These are phyloP conservation scores for Lepiota subincarnata DNA, from an alignment of 768 basidiomycete species.

Conservation along the genomic window DNA sequence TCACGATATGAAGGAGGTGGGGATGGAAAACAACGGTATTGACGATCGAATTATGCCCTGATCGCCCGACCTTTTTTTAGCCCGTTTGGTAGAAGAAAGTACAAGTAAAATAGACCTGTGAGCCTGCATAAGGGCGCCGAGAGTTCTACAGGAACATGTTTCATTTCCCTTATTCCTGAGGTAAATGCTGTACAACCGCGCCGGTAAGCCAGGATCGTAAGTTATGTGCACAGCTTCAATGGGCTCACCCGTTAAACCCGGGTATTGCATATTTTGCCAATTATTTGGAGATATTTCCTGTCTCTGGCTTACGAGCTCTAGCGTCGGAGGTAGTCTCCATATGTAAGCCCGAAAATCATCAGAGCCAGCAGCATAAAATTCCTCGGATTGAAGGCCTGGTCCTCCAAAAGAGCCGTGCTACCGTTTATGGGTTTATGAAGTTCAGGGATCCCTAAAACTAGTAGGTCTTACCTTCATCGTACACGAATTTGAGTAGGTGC, in stretches of 20 bases:
- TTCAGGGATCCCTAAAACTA: neutral
- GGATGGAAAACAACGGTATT: constrained; percentile 76
- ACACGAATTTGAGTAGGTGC: constrained; percentile 65
- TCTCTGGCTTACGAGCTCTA: constrained; percentile 40
- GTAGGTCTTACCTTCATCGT: constrained; percentile 65
- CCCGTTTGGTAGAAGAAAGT: neutral
- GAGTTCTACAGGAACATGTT: constrained; percentile 60
- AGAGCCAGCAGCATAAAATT: constrained; percentile 71
- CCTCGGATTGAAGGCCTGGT: constrained; percentile 45
- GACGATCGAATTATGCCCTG: constrained; percentile 75
- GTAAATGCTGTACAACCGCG: constrained; percentile 42
- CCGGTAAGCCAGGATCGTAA: neutral
- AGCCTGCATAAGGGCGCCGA: constrained; percentile 58
- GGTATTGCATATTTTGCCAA: constrained; percentile 37
- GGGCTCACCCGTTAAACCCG: constrained; percentile 34
- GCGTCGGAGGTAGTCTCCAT: constrained; percentile 65
- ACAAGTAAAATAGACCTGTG: constrained; percentile 36
- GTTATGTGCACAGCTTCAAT: neutral
- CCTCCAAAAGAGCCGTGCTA: constrained; percentile 79
- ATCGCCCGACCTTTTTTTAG: neutral
- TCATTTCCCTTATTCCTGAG: constrained; percentile 30
- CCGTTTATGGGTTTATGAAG: neutral
- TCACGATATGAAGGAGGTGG: constrained; percentile 57
- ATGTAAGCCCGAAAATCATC: constrained; percentile 80
- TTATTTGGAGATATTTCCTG: constrained; percentile 38